Percentiles rank a stretch among this genome's conserved stretches.
These are phyloP conservation scores for Musa schizocarpa DNA, from an alignment of 176 grass and related monocot species.

Conservation along the genomic window DNA sequence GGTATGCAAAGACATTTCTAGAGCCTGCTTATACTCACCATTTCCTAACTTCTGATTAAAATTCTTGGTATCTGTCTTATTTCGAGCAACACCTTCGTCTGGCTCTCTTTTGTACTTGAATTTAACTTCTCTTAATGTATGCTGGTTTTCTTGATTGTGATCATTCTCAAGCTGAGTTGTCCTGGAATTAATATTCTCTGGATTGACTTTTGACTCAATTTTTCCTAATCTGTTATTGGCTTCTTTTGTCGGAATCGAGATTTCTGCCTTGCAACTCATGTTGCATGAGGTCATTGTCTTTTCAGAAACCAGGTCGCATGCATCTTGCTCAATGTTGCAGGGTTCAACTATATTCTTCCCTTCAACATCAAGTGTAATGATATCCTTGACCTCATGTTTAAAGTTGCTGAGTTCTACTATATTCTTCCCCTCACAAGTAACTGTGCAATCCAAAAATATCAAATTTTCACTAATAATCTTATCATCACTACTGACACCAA, in stretches of 20 bases:
- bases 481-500: slow-evolving; percentile 25
- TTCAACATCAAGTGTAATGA: slow-evolving; percentile 38
- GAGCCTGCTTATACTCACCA: slow-evolving; percentile 32
- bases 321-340: background rate
- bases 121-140: slow-evolving; percentile 41
- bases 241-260: slow-evolving; percentile 15
- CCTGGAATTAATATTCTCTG: slow-evolving; percentile 24
- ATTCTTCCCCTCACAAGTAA: slow-evolving; percentile 90
- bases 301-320: slow-evolving; percentile 12
- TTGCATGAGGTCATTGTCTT: slow-evolving; percentile 24
- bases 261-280: slow-evolving; percentile 23
- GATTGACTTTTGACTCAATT: slow-evolving; percentile 18
- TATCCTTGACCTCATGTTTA: slow-evolving; percentile 42
- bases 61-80: slow-evolving; percentile 34
- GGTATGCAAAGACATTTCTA: slow-evolving; percentile 41
- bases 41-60: slow-evolving; percentile 30
- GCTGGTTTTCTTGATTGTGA: slow-evolving; percentile 32
- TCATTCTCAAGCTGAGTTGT: slow-evolving; percentile 38
- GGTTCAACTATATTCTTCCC: slow-evolving; percentile 27
- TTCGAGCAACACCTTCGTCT: slow-evolving; percentile 35
- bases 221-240: slow-evolving; percentile 23
- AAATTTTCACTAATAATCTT: slow-evolving; percentile 53
- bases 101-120: slow-evolving; percentile 30
- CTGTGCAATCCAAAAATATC: slow-evolving; percentile 34
- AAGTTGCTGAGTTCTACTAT: slow-evolving; percentile 54